Conservation (phyloP, 2,329 filamentous ascomycete species). For the Botrytis fragariae region DNA sequence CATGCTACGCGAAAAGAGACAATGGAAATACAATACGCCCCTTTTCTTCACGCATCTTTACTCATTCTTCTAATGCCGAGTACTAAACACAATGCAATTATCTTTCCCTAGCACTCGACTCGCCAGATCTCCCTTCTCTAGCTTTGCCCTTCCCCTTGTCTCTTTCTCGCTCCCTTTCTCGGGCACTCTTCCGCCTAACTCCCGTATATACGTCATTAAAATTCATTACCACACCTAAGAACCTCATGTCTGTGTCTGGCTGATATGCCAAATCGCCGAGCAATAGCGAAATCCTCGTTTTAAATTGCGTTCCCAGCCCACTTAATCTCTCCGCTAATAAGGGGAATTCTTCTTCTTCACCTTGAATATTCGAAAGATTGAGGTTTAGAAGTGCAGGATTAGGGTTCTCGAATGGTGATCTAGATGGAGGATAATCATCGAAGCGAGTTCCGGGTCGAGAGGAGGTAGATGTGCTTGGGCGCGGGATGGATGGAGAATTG, state of each 20-base stretch:
- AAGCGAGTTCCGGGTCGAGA: constrained; percentile 34
- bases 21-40: constrained; percentile 12
- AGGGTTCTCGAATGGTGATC: constrained; percentile 22
- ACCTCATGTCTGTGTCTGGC: constrained; percentile 91
- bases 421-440: constrained; percentile 28
- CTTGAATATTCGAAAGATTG: constrained; percentile 39
- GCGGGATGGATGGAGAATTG: constrained; percentile 29
- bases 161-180: not conserved
- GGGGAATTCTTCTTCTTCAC: constrained; percentile 58
- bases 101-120: constrained; percentile 4
- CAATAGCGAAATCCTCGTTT: constrained; percentile 71
- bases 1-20: not conserved
- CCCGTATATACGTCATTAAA: constrained; percentile 97
- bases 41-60: not conserved
- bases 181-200: constrained; percentile 41
- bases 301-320: constrained; percentile 73
- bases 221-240: constrained; percentile 96
- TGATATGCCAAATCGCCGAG: constrained; percentile 91
- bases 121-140: not conserved
- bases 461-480: constrained; percentile 31
- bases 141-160: constrained; percentile 9
- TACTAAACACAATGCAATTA: not conserved
- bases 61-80: not conserved
- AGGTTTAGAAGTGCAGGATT: constrained; percentile 36
- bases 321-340: constrained; percentile 71